Percentiles rank a stretch among this genome's conserved stretches.
Conservation (phyloP, 2,329 filamentous ascomycete species). For the Diaporthe sp. region DNA sequence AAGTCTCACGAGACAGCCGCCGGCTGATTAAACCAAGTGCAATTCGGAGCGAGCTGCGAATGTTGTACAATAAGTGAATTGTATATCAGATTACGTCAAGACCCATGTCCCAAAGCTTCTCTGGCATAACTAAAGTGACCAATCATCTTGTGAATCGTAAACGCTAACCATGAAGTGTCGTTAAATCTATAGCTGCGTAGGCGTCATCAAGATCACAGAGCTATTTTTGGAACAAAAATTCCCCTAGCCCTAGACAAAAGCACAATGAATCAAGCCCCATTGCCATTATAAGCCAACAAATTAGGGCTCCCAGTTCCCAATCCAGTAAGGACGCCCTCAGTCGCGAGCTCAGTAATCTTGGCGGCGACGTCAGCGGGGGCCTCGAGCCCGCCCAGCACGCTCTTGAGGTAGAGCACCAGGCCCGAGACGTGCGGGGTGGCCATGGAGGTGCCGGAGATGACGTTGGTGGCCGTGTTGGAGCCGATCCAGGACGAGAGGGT, state of each 20-base stretch:
- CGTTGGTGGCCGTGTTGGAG: slow-evolving; percentile 49
- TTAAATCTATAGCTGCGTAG: background rate
- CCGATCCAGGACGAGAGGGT: slow-evolving; percentile 56
- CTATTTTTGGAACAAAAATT: background rate
- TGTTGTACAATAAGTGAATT: background rate
- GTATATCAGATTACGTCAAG: background rate
- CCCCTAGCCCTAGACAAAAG: background rate
- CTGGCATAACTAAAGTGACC: background rate
- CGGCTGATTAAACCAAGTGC: background rate
- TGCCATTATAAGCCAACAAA: slow-evolving; percentile 40
- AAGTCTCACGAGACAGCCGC: background rate
- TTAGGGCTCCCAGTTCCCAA: slow-evolving; percentile 37
- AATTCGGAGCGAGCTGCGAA: fast-evolving
- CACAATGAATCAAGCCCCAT: background rate
- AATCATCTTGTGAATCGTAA: background rate
- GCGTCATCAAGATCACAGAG: background rate
- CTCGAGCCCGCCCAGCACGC: slow-evolving; percentile 30
- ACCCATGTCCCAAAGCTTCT: background rate
- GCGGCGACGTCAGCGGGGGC: slow-evolving; percentile 55
- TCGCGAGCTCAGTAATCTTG: slow-evolving; percentile 54
- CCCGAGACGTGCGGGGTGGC: slow-evolving; percentile 70
- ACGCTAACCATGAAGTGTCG: background rate
- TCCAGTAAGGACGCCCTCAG: slow-evolving; percentile 30
- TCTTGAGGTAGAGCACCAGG: slow-evolving; percentile 65
- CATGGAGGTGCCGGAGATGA: slow-evolving; percentile 71